phyloP scores from a whole-genome alignment of 345 rosid species.

The Eucalyptus erythrocorys region DNA sequence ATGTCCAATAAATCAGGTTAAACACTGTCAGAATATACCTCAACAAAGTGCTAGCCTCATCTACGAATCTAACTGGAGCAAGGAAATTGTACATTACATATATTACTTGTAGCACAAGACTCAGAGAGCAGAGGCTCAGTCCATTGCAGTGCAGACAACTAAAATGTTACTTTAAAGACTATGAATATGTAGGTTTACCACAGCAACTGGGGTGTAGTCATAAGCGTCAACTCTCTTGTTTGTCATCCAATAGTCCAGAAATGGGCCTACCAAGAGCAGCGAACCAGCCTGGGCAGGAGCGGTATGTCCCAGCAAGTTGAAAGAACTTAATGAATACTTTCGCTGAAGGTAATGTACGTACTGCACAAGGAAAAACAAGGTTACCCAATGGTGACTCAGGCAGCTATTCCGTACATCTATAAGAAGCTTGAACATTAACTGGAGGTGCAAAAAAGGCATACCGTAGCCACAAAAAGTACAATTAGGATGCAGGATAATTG shows the following conservation, averaged over 20 bases:
- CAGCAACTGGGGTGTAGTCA: constrained; percentile 39
- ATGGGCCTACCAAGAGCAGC: constrained; percentile 70
- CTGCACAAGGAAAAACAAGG: constrained; percentile 33
- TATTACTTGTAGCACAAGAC: not conserved
- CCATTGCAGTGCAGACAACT: not conserved
- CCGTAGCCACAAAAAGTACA: not conserved
- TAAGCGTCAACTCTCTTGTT: constrained; percentile 61
- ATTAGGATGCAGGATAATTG: not conserved
- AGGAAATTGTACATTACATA: not conserved
- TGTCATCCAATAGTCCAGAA: constrained; percentile 90
- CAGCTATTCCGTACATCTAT: not conserved
- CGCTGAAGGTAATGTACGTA: constrained; percentile 91
- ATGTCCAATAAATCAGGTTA: not conserved
- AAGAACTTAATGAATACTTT: constrained; percentile 75
- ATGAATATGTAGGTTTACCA: constrained; percentile 31
- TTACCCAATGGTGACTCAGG: not conserved
- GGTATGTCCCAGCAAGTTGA: constrained; percentile 93
- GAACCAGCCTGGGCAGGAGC: constrained; percentile 98
- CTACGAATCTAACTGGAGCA: not conserved
- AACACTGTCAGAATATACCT: not conserved
- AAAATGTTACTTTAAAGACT: not conserved
- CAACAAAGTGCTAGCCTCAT: not conserved
- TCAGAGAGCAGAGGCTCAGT: not conserved
- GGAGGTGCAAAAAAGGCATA: not conserved
- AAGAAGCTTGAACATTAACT: not conserved